Base-by-base conservation (phyloP, 129 eudicot species). In the Calendula officinalis region DNA sequence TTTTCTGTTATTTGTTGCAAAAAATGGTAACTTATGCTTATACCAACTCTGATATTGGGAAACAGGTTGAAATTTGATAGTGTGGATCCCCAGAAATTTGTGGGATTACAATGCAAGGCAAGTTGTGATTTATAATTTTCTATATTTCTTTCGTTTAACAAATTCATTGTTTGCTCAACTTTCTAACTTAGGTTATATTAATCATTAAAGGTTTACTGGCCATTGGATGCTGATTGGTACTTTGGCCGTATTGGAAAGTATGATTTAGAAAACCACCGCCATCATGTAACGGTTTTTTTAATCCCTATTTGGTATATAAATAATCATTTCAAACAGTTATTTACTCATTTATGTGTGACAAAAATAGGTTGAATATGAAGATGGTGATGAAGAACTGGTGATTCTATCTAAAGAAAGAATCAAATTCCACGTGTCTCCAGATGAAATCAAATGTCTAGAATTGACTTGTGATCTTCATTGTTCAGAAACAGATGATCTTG, bases 181-280 rank as follows among this genome's bases (percentile, higher is more conserved):
- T 22, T 16, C 60, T 14, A 42, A 40, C 27, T n/a, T 51, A 56
- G 53, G 54, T 12, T 53, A 14, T 11, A 22, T 34, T 5, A 35
- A 40, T 50, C 56, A 36, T 43, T 66, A 43, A 50, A 94, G 97
- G 99, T 89, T 44, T 94, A 75, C 77, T 94, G 99, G 99, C 99
- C 99, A 7, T 75, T 94, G 81, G 99, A 94, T 68, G 95, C 87
- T 79, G 90, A 76, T 70, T 94, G 97, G 97, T 94, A 94, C 62
- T 13, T 54, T 60, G 99, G 89, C 37, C 77, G 66, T n/a, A 68
- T 94, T 44, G 76, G 62, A 35, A 81, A 80, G 40, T 89, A 85
- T 69, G 67, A 83, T 66, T 59, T 53, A 5, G 81, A 80, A 70
- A 77, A 80, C 51, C 79, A 75, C 14, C 78, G 91, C 8, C 99